phyloP scores from a whole-genome alignment of 495 filamentous ascomycete genomes.

The Penicillium maclennaniae region DNA sequence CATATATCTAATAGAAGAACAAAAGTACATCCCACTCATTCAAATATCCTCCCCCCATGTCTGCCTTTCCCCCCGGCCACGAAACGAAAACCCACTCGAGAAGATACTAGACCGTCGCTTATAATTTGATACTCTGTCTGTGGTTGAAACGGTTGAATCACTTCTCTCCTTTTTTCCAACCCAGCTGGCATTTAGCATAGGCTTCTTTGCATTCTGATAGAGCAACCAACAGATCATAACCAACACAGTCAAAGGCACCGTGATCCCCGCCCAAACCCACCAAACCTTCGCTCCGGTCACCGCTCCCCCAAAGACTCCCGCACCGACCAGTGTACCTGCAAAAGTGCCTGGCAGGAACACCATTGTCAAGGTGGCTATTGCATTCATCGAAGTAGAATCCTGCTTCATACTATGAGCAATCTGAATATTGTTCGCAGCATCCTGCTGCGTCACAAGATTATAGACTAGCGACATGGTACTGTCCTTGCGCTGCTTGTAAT shows the following conservation, averaged over 20 bases:
- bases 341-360: constrained; percentile 52
- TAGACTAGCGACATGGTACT: constrained; percentile 12
- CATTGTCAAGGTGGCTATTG: constrained; percentile 52
- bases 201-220: constrained; percentile 2
- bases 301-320: constrained; percentile 4
- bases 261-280: constrained; percentile 4
- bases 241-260: constrained; percentile 6
- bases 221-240: constrained; percentile 13
- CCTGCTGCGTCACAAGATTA: constrained; percentile 14
- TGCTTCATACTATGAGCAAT: constrained; percentile 39
- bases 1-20: too few species aligned
- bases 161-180: not conserved
- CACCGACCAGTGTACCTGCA: constrained; percentile 5
- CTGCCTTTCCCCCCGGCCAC: not conserved
- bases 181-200: not conserved
- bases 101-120: too few species aligned
- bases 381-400: constrained; percentile 51
- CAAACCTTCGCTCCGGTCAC: not conserved
- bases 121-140: not conserved
- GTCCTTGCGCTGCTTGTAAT: constrained; percentile 16
- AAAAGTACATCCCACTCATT: not conserved
- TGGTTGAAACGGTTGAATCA: too few species aligned
- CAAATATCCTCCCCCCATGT: not conserved
- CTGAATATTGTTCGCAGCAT: constrained; percentile 18
- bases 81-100: too few species aligned